A percentile compares a stretch with the other conserved stretches of the same genome.
phyloP scores from a whole-genome alignment of 1,284 basidiomycete species.

The Cryptococcus jaspeensis region DNA sequence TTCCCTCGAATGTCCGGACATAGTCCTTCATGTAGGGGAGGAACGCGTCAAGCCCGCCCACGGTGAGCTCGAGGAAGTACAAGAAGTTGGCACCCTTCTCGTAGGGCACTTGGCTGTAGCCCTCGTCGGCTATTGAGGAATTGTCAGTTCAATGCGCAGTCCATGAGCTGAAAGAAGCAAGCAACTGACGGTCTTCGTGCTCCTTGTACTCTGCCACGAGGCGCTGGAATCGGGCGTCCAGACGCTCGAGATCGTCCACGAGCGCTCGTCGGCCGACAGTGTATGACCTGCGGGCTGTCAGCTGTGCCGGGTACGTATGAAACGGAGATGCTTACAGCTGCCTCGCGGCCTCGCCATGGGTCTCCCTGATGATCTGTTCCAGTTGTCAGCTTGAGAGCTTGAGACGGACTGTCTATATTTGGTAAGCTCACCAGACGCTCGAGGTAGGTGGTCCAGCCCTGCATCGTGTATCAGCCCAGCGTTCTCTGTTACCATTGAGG shows the following conservation, averaged over 20 bases:
- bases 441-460: slow-evolving; percentile 88
- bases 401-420: neutral
- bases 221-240: slow-evolving; percentile 67
- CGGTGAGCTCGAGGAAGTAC: slow-evolving; percentile 65
- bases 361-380: slow-evolving; percentile 57
- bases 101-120: slow-evolving; percentile 67
- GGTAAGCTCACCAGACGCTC: slow-evolving; percentile 68
- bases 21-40: slow-evolving; percentile 70
- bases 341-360: slow-evolving; percentile 76
- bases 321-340: slow-evolving; percentile 56
- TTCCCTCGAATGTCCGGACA: slow-evolving; percentile 56
- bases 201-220: slow-evolving; percentile 79
- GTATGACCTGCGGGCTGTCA: slow-evolving; percentile 36
- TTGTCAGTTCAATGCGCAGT: neutral
- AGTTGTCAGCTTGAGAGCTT: neutral
- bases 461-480: slow-evolving; percentile 9
- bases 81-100: slow-evolving; percentile 75
- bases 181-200: slow-evolving; percentile 34
- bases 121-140: slow-evolving; percentile 65
- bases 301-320: neutral
- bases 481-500: too few species aligned
- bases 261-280: slow-evolving; percentile 64
- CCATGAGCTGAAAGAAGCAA: slow-evolving; percentile 18
- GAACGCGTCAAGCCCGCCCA: slow-evolving; percentile 85
- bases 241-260: slow-evolving; percentile 64